phyloP scores from a whole-genome alignment of 345 rosid species.

The Hibiscus tridactylites region DNA sequence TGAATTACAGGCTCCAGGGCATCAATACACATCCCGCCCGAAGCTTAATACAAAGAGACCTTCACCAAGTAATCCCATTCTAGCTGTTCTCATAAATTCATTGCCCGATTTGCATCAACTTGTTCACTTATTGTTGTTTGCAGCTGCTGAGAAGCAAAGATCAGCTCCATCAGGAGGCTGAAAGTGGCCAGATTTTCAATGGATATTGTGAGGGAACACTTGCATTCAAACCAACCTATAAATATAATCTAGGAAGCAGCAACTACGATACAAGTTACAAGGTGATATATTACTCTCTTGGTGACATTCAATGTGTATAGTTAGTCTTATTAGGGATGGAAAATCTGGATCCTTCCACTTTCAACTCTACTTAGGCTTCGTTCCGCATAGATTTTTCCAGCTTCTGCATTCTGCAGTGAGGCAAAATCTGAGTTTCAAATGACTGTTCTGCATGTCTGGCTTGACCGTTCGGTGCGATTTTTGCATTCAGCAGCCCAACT shows the following conservation, averaged over 20 bases:
- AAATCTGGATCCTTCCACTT: too few species aligned
- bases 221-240: conserved; percentile 44
- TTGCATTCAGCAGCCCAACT: too few species aligned
- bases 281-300: conserved; percentile 11
- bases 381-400: too few species aligned
- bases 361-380: too few species aligned
- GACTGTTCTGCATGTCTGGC: too few species aligned
- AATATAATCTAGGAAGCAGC: conserved; percentile 54
- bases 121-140: not conserved
- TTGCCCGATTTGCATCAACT: not conserved
- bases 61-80: conserved; percentile 31
- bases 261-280: conserved; percentile 59
- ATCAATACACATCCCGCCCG: conserved; percentile 40
- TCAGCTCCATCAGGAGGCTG: conserved; percentile 69
- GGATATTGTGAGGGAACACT: conserved; percentile 55
- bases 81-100: not conserved
- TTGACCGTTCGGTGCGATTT: too few species aligned
- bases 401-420: too few species aligned
- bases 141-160: conserved; percentile 57
- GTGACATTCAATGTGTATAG: too few species aligned
- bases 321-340: too few species aligned
- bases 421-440: too few species aligned
- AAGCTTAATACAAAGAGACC: conserved; percentile 41
- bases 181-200: conserved; percentile 47
- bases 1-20: conserved; percentile 58